phyloP scores from a whole-genome alignment of 2,329 filamentous ascomycete genomes.

The Stemphylium vesicarium region DNA sequence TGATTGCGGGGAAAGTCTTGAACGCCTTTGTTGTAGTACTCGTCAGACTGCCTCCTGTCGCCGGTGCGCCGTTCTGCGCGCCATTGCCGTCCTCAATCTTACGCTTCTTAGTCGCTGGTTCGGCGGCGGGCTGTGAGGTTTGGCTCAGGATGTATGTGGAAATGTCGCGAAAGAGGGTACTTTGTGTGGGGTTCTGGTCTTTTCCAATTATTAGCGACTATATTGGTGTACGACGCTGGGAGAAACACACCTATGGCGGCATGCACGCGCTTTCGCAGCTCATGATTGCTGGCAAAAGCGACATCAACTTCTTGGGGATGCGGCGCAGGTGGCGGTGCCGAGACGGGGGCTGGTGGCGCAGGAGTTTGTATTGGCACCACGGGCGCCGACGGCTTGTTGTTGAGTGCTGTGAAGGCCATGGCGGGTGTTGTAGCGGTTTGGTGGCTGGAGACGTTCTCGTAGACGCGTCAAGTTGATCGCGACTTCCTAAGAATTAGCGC shows the following conservation, averaged over 20 bases:
- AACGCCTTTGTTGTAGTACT: conserved; percentile 36
- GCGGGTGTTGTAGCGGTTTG: conserved; percentile 4
- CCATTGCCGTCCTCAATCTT: conserved; percentile 43
- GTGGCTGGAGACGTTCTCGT: conserved; percentile 5
- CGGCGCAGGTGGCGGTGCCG: conserved; percentile 6
- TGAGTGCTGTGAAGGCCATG: conserved; percentile 36
- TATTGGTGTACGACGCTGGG: background rate
- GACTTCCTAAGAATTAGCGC: conserved; percentile 20
- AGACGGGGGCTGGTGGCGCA: conserved; percentile 2
- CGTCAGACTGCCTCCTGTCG: conserved; percentile 26
- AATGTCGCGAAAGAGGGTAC: conserved; percentile 46
- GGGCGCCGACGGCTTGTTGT: conserved; percentile 19
- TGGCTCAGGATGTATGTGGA: conserved; percentile 44
- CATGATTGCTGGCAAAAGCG: conserved; percentile 43
- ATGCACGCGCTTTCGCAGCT: conserved; percentile 48
- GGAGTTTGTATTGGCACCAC: conserved; percentile 11
- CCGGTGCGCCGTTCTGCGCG: conserved; percentile 23
- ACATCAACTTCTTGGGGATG: conserved; percentile 41
- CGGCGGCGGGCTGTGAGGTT: conserved; percentile 25
- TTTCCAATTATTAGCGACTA: background rate
- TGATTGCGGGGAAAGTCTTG: conserved; percentile 56
- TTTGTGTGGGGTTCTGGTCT: conserved; percentile 44
- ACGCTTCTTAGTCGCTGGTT: conserved; percentile 48
- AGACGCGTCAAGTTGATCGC: conserved; percentile 18
- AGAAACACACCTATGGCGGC: conserved; percentile 43